Percentiles rank a stretch among this genome's conserved stretches.
These are phyloP conservation scores for Pythium plurisporium DNA, from an alignment of 352 stramenopile genomes.

Conservation along the genomic window DNA sequence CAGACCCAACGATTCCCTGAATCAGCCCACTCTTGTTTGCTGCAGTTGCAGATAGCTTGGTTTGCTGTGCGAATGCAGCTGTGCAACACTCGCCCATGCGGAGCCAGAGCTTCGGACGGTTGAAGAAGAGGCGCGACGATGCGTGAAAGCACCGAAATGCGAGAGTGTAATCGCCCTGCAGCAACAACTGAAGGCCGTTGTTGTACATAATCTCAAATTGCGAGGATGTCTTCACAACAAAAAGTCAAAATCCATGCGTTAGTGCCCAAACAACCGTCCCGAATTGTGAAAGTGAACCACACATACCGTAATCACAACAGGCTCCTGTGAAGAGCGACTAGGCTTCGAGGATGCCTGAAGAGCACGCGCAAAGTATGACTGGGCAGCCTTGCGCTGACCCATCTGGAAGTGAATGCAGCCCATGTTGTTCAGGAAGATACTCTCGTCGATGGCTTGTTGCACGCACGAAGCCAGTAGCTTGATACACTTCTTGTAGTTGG, in stretches of 20 bases:
- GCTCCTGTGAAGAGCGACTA: conserved; percentile 39
- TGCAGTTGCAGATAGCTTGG: conserved; percentile 44
- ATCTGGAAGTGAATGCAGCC: conserved; percentile 92
- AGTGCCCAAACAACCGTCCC: neutral
- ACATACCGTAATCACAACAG: conserved; percentile 45
- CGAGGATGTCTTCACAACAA: conserved; percentile 44
- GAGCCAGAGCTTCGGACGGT: conserved; percentile 90
- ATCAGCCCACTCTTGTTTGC: conserved; percentile 84
- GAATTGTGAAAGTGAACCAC: neutral
- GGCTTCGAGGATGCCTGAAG: conserved; percentile 60
- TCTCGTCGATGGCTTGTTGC: conserved; percentile 79
- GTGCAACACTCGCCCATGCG: conserved; percentile 91
- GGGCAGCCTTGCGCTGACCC: conserved; percentile 84
- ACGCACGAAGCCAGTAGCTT: conserved; percentile 90
- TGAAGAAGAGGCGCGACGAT: conserved; percentile 87
- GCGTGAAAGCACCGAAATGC: conserved; percentile 89
- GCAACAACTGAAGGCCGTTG: conserved; percentile 86
- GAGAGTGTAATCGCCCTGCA: conserved; percentile 75
- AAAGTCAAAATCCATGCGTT: neutral
- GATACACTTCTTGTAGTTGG: conserved; percentile 94
- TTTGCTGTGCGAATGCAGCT: conserved; percentile 69
- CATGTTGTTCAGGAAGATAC: conserved; percentile 89
- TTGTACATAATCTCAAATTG: conserved; percentile 92
- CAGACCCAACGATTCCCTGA: conserved; percentile 70
- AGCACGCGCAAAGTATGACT: conserved; percentile 89